Conservation (phyloP, 164 flowering plant species). For the Paratinospora sagittata region DNA sequence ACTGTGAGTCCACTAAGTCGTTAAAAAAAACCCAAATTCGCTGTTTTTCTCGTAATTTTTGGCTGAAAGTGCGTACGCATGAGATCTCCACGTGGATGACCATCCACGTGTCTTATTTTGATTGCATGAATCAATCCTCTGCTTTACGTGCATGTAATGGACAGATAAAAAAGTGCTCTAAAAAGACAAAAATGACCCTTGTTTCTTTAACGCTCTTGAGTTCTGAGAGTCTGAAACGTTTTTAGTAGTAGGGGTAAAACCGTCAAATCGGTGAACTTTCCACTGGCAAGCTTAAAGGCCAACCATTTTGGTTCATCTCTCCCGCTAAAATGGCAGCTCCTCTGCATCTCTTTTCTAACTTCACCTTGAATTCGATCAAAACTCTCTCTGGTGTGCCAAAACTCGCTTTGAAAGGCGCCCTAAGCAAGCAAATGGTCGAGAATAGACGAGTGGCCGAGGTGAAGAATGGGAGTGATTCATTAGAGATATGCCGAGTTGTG, state of each 20-base stretch:
- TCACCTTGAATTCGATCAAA: slow-evolving; percentile 17
- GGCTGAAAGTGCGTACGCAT: no score
- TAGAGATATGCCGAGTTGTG: slow-evolving; percentile 59
- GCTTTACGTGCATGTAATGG: no score
- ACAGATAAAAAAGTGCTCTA: no score
- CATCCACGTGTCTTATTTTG: no score
- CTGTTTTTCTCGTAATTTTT: no score
- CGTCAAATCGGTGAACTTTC: background rate
- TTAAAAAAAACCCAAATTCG: no score
- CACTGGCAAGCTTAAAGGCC: background rate
- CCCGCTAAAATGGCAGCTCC: slow-evolving; percentile 26
- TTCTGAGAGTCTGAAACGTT: background rate
- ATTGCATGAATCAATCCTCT: no score
- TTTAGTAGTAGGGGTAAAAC: background rate
- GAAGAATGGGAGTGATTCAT: slow-evolving; percentile 53
- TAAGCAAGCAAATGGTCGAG: slow-evolving; percentile 30
- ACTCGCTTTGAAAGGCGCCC: slow-evolving; percentile 10
- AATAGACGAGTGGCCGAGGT: slow-evolving; percentile 26
- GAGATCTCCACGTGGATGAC: no score
- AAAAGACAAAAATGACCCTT: no score
- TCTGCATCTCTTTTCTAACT: slow-evolving; percentile 21
- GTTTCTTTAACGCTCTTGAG: no score
- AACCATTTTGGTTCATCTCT: background rate
- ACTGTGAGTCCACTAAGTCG: no score
- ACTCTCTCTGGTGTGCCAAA: background rate